phyloP scores from a whole-genome alignment of 192 early-diverging fungal genomes.

The Radiomyces spectabilis region DNA sequence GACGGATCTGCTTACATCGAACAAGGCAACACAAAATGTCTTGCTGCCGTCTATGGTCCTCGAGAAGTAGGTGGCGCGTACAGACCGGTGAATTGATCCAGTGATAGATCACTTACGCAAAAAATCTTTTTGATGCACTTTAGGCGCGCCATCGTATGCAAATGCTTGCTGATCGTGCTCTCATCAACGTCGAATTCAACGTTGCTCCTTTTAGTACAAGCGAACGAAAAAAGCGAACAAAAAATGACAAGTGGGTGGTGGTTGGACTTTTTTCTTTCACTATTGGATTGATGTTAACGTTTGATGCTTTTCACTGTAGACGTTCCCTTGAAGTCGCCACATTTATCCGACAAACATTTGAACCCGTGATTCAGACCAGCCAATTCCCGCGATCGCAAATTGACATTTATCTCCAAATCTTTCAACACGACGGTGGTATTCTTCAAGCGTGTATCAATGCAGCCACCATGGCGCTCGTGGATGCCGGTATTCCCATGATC shows the following conservation, averaged over 20 bases:
- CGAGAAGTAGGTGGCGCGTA: slow-evolving; percentile 49
- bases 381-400: slow-evolving; percentile 87
- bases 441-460: slow-evolving; percentile 78
- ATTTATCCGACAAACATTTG: slow-evolving; percentile 85
- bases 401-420: slow-evolving; percentile 83
- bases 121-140: background rate
- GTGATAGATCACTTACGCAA: background rate
- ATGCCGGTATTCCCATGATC: slow-evolving; percentile 75
- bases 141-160: slow-evolving; percentile 50
- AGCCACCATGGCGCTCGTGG: slow-evolving; percentile 73
- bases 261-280: background rate
- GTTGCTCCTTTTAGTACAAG: slow-evolving; percentile 87
- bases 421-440: slow-evolving; percentile 90
- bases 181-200: slow-evolving; percentile 86
- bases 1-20: slow-evolving; percentile 95
- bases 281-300: background rate
- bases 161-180: slow-evolving; percentile 61
- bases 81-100: background rate
- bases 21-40: slow-evolving; percentile 92
- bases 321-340: slow-evolving; percentile 81
- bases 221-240: slow-evolving; percentile 77
- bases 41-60: slow-evolving; percentile 91
- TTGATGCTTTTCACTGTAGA: slow-evolving; percentile 36
- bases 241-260: slow-evolving; percentile 67
- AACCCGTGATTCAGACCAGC: slow-evolving; percentile 69